Conservation (phyloP, 306 rosid species). For the Rosa persica region DNA sequence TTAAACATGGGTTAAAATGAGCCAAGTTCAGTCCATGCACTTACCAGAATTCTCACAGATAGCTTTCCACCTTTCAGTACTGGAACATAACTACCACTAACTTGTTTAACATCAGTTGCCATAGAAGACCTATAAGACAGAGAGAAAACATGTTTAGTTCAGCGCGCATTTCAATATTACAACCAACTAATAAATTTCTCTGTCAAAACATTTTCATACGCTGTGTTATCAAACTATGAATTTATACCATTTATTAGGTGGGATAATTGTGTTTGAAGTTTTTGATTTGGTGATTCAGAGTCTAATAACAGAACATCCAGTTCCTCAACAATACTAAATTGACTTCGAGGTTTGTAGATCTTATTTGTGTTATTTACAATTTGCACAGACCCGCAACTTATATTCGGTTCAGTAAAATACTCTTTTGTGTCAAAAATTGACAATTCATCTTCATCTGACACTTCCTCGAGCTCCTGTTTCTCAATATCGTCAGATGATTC, state of each 20-base stretch:
- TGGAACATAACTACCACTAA: conserved; percentile 66
- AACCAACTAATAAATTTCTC: not conserved
- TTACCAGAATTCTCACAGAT: conserved; percentile 63
- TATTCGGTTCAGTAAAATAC: conserved; percentile 59
- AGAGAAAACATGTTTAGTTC: not conserved
- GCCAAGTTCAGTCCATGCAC: conserved; percentile 16
- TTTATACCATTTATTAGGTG: not conserved
- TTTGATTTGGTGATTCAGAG: not conserved
- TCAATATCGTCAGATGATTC: conserved; percentile 92
- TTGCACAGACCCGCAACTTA: conserved; percentile 41
- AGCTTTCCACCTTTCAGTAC: conserved; percentile 68
- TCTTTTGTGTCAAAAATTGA: conserved; percentile 70
- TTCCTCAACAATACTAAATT: conserved; percentile 39
- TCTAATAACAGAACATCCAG: not conserved
- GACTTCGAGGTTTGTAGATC: conserved; percentile 34
- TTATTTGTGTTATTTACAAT: conserved; percentile 34
- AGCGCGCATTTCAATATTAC: not conserved
- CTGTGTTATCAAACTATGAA: not conserved
- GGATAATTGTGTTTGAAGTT: not conserved
- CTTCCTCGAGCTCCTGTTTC: conserved; percentile 87
- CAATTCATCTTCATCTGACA: conserved; percentile 81
- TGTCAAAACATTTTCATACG: not conserved
- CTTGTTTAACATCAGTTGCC: conserved; percentile 70
- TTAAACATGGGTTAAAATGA: not conserved
- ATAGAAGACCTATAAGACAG: conserved; percentile 55